Percentiles rank a stretch among this genome's conserved stretches.
Evolutionary conservation across 495 filamentous ascomycete species (phyloP).

Genomic region (Daldinia bambusicola): DNA sequence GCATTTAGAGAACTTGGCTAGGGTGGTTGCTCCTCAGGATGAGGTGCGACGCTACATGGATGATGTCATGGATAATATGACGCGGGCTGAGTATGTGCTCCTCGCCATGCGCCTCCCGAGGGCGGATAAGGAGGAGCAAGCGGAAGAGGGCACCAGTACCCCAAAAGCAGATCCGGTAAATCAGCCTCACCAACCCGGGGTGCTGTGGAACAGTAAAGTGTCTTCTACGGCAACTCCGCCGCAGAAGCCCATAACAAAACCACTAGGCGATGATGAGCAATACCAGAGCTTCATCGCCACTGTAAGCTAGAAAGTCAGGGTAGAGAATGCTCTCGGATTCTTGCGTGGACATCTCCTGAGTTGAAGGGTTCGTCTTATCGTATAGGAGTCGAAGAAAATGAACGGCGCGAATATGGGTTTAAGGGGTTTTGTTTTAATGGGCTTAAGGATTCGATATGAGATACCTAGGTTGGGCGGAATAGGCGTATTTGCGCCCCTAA

Average conservation of each 20-base stretch:
- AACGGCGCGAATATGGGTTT: slow-evolving; percentile 6
- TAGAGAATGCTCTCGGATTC: slow-evolving; percentile 5
- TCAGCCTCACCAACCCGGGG: slow-evolving; percentile 41
- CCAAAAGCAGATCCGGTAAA: slow-evolving; percentile 37
- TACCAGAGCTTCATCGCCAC: slow-evolving; percentile 60
- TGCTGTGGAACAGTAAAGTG: slow-evolving; percentile 57
- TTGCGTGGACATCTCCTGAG: slow-evolving; percentile 13
- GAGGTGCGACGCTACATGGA: slow-evolving; percentile 87
- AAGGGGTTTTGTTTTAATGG: slow-evolving; percentile 15
- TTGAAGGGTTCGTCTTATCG: background rate
- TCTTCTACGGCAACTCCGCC: slow-evolving; percentile 46
- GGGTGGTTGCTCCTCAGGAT: slow-evolving; percentile 79
- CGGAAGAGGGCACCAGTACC: slow-evolving; percentile 46
- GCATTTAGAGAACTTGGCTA: slow-evolving; percentile 76
- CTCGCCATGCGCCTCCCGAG: slow-evolving; percentile 72
- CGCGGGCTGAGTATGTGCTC: slow-evolving; percentile 74
- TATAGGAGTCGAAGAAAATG: slow-evolving; percentile 1
- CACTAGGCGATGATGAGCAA: slow-evolving; percentile 56
- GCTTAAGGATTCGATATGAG: slow-evolving; percentile 22
- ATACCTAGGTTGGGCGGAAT: slow-evolving; percentile 28
- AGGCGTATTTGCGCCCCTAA: slow-evolving; percentile 11
- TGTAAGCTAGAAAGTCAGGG: slow-evolving; percentile 43
- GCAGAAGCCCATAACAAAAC: slow-evolving; percentile 46
- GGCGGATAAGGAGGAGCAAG: slow-evolving; percentile 52
- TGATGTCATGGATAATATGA: slow-evolving; percentile 78